Evolutionary conservation across 1,284 basidiomycete genomes (phyloP), one percentile per base, ranked within the genome.

Genomic region (Erythrobasidium hasegawianum): DNA sequence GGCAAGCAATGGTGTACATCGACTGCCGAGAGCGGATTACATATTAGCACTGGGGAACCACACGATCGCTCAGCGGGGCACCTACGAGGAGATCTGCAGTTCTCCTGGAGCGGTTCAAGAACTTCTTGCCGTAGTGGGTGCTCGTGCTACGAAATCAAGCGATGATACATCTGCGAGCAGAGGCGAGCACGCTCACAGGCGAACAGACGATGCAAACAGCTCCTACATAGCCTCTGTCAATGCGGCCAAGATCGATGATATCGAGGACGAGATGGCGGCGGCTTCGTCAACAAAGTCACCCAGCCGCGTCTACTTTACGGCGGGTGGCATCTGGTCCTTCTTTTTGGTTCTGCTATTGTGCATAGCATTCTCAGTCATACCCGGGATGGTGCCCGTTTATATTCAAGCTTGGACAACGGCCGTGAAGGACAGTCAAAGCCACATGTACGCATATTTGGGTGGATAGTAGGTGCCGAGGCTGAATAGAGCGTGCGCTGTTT

Each of bases 1-100:
- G 53, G 59, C 70, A 24, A 74, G 73, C 20, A 68, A 68, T 29
- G 61, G 45, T 29, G 50, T 59, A 3, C 66, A 64, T 45, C 60
- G 67, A 4, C 45, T 68, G 14, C 38, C 20, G 2, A 45, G 20
- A 8, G 67, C 67, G 10, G 60, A 68, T 41, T 45, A 64, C 20
- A 56, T 68, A 8, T 10, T 68, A 10, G 27, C 53, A 16, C 33
- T 68, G 7, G 22, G 40, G 16, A 47, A 65, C 10, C 40, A 39
- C 29, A 58, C 55, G 9, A 55, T 68, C 20, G 40, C 18, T 1
- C 22, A 59, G n/a, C 27, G 52, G 41, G 67, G 67, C 40, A 67
- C 24, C 20, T 67, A 43, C 43, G 26, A 49, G 14, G 18, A 43
- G 20, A 22, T 61, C 16, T 47, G 39, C 24, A 50, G 20, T 10